Evolutionary conservation across 768 basidiomycete genomes (phyloP).

Genomic region (Trichaptum fuscoviolaceum): DNA sequence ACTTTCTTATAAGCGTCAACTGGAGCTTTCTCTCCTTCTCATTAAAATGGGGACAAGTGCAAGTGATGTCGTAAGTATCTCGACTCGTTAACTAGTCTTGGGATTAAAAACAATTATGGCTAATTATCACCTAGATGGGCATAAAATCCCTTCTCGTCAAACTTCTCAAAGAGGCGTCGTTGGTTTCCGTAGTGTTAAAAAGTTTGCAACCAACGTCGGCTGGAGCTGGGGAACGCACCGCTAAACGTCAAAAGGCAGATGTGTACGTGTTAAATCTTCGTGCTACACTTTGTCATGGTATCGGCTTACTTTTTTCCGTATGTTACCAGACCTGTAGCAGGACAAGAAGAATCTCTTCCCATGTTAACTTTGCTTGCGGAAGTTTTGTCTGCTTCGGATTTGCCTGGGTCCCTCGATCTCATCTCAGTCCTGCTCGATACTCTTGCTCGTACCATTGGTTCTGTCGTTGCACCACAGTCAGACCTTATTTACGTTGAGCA

Average conservation of each 20-base stretch:
- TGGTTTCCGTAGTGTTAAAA: conserved; percentile 50
- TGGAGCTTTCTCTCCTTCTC: conserved; percentile 51
- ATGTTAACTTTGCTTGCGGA: conserved; percentile 61
- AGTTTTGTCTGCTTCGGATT: conserved; percentile 53
- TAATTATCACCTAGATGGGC: conserved; percentile 31
- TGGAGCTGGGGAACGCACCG: conserved; percentile 41
- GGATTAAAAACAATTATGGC: conserved; percentile 5
- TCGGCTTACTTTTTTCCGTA: background rate
- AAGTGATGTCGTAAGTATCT: conserved; percentile 40
- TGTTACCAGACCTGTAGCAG: conserved; percentile 13
- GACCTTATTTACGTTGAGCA: conserved; percentile 79
- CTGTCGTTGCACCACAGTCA: conserved; percentile 46
- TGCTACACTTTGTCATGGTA: background rate
- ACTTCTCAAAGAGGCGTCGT: conserved; percentile 42
- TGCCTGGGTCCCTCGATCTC: conserved; percentile 69
- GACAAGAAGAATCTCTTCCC: conserved; percentile 34
- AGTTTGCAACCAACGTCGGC: conserved; percentile 40
- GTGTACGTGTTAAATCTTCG: conserved; percentile 34
- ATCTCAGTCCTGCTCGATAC: conserved; percentile 68
- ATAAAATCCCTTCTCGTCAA: conserved; percentile 46
- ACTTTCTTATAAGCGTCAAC: conserved; percentile 48
- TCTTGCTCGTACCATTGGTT: conserved; percentile 58
- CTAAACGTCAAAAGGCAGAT: conserved; percentile 60
- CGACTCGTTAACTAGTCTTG: background rate
- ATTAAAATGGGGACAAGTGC: conserved; percentile 46